Percentiles rank a stretch among this genome's conserved stretches.
Evolutionary conservation across 1,284 basidiomycete species (phyloP).

Genomic region (Schizophyllum amplum): DNA sequence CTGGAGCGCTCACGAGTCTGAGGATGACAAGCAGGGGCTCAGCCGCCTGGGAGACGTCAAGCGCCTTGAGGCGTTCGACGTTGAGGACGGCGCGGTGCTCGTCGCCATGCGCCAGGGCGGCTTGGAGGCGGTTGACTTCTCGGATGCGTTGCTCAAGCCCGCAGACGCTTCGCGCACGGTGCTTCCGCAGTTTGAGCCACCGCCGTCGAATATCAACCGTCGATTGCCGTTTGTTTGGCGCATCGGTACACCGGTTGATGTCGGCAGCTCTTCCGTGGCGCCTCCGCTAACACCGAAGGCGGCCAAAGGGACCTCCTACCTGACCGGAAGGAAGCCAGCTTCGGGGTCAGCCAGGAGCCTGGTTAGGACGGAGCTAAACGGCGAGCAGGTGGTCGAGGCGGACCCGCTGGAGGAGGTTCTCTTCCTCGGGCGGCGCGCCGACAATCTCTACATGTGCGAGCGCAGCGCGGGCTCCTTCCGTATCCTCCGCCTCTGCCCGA

Average conservation of each 20-base stretch:
- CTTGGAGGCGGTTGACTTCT: constrained; percentile 67
- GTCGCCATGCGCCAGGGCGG: constrained; percentile 79
- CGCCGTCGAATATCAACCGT: constrained; percentile 51
- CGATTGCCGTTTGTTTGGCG: constrained; percentile 71
- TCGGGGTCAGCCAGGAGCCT: constrained; percentile 22
- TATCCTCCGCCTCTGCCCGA: constrained; percentile 57
- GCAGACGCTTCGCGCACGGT: constrained; percentile 65
- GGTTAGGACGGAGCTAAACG: constrained; percentile 41
- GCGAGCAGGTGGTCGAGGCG: constrained; percentile 36
- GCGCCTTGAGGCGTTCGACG: constrained; percentile 69
- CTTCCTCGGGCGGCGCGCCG: constrained; percentile 64
- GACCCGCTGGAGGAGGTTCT: constrained; percentile 64
- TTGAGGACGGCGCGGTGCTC: constrained; percentile 62
- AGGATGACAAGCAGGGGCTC: constrained; percentile 25
- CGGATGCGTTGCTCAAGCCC: constrained; percentile 67
- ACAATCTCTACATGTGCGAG: constrained; percentile 76
- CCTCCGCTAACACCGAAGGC: constrained; percentile 27
- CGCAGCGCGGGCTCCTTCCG: constrained; percentile 64
- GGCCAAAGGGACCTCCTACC: constrained; percentile 17
- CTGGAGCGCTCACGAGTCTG: constrained; percentile 64
- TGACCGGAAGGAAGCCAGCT: constrained; percentile 42
- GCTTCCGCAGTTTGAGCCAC: constrained; percentile 59
- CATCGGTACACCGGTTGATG: constrained; percentile 59
- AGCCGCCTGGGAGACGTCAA: constrained; percentile 70
- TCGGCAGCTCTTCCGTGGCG: constrained; percentile 20